Evolutionary conservation across 1,284 basidiomycete genomes (phyloP), one percentile per base, ranked within the genome.

Genomic region (Spongispora temasekensis): DNA sequence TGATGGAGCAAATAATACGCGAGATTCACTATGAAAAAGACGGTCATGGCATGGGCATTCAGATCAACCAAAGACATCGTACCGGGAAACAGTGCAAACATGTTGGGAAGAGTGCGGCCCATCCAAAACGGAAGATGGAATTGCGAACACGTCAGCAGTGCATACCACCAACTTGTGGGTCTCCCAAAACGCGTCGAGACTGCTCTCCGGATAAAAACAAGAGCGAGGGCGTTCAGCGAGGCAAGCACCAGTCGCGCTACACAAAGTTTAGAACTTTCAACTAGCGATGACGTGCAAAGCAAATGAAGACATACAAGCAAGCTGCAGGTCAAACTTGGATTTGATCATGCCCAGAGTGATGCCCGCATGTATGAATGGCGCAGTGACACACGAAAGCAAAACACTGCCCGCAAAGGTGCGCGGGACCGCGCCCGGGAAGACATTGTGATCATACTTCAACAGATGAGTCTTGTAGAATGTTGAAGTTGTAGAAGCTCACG

Each of bases 101-200:
- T 96, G 74, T 99, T 99, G 1, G 97, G 96, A 17, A 98, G 78
- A 0, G 97, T 97, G 52, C 97, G 80, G 4, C 94, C 88, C 77
- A 94, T 91, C 89, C 95, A 99, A 75, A 95, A 99, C 4, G 89
- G 88, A 13, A 95, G 75, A 74, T 98, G 97, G 72, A 98, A 98
- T 72, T 97, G 95, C 0, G 86, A 85, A 61, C 88, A 83, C 2
- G 88, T 88, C 25, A 97, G 71, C 0, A 94, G 60, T 1, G 85
- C 74, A 71, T 90, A 95, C 67, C 88, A 82, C 9, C 82, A 69
- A 5, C 87, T 78, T 0, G 88, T 82, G 4, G 74, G 71, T 3
- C 77, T 73, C 8, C 91, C 91, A 66, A 88, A 95, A 15, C 88
- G 83, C 10, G 77, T 78, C 0, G 81, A 78, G 5, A 92, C 81